These are phyloP conservation scores for Haberlea rhodopensis DNA, from an alignment of 257 asterid species.

Conservation along the genomic window DNA sequence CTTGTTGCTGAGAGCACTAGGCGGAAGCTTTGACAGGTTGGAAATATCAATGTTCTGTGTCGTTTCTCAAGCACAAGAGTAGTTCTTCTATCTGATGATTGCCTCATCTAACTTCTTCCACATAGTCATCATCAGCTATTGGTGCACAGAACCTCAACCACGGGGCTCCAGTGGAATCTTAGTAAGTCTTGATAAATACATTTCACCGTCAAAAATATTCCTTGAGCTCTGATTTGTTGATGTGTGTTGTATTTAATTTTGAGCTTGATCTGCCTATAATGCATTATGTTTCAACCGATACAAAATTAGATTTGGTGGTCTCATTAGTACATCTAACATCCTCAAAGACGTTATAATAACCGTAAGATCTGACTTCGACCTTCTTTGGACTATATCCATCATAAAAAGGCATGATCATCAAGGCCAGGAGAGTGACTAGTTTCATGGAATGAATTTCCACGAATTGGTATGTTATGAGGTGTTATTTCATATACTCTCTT, in stretches of 20 bases:
- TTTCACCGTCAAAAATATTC: background rate
- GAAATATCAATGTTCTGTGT: slow-evolving; percentile 75
- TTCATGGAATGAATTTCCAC: too few species aligned
- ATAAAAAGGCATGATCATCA: slow-evolving; percentile 34
- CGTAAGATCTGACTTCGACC: slow-evolving; percentile 73
- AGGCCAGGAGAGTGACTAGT: background rate
- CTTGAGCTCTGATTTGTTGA: background rate
- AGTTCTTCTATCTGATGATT: slow-evolving; percentile 78
- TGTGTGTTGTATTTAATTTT: background rate
- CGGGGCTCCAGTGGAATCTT: slow-evolving; percentile 41
- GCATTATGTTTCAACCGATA: slow-evolving; percentile 45
- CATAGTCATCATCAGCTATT: slow-evolving; percentile 65
- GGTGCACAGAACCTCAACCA: slow-evolving; percentile 48
- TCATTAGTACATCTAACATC: slow-evolving; percentile 15
- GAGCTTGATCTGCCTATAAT: slow-evolving; percentile 20
- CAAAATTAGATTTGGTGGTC: slow-evolving; percentile 85
- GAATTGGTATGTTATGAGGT: too few species aligned
- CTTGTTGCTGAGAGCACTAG: slow-evolving; percentile 93
- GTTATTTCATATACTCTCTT: too few species aligned
- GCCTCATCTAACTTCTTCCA: slow-evolving; percentile 87
- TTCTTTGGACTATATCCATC: slow-evolving; percentile 91
- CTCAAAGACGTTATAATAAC: slow-evolving; percentile 59
- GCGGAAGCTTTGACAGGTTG: slow-evolving; percentile 95
- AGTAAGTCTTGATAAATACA: slow-evolving; percentile 47
- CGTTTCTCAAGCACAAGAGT: slow-evolving; percentile 57